These are phyloP conservation scores for Dictyostelium firmibasis DNA, from an alignment of 78 protist species.

Conservation along the genomic window DNA sequence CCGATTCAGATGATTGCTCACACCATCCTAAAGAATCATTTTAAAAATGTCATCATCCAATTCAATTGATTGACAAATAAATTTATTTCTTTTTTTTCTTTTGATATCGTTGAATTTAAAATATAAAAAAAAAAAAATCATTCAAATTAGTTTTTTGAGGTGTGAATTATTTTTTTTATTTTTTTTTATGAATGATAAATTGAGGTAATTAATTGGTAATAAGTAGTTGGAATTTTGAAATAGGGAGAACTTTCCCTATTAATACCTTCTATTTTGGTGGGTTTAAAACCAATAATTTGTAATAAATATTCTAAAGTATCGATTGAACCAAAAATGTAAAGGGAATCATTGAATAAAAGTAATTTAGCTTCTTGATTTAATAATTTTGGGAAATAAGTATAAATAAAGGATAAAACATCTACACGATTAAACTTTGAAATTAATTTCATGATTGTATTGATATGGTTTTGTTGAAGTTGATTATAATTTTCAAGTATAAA, in stretches of 20 bases:
- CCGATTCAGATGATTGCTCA: too few relatives aligned
- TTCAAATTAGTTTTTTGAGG: too few relatives aligned
- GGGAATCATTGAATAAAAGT: background rate
- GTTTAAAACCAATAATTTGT: background rate
- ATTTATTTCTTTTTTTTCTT: slow-evolving; percentile 22
- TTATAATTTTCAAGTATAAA: background rate
- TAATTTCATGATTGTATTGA: background rate
- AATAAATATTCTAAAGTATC: background rate
- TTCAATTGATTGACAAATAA: slow-evolving; percentile 2
- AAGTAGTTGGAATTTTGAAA: background rate
- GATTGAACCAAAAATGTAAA: background rate
- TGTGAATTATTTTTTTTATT: too few relatives aligned
- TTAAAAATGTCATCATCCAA: slow-evolving; percentile 41
- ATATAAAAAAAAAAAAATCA: background rate
- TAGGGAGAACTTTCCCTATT: too few relatives aligned
- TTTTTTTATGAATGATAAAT: background rate
- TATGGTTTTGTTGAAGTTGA: background rate
- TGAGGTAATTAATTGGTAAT: background rate
- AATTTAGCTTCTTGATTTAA: background rate
- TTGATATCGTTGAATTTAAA: background rate
- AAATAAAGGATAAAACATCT: background rate
- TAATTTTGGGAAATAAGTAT: background rate
- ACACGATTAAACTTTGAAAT: background rate
- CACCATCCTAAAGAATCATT: background rate
- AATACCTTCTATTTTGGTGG: too few relatives aligned